phyloP scores from a whole-genome alignment of 768 basidiomycete species.

The Gyrodon lividus region DNA sequence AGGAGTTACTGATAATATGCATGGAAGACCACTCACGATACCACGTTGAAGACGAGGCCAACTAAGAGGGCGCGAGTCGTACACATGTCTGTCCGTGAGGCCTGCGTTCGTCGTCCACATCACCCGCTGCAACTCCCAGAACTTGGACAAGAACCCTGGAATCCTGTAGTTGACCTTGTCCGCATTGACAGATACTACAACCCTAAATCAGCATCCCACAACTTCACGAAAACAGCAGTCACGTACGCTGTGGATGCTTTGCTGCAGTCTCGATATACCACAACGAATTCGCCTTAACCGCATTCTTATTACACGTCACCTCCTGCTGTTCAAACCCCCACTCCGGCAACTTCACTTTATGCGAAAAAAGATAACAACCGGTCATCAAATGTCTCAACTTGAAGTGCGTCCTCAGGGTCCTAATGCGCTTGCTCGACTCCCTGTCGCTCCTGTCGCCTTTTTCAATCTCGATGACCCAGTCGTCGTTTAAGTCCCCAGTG shows the following conservation, averaged over 20 bases:
- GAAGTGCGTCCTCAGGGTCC: constrained; percentile 81
- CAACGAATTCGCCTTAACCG: constrained; percentile 81
- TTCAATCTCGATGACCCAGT: constrained; percentile 88
- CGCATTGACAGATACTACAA: constrained; percentile 66
- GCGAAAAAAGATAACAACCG: constrained; percentile 96
- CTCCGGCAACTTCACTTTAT: constrained; percentile 96
- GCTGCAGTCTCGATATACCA: constrained; percentile 90
- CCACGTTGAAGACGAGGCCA: constrained; percentile 94
- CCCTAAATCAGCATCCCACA: background rate
- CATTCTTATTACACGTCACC: constrained; percentile 99
- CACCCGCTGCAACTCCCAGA: constrained; percentile 86
- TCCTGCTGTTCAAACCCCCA: constrained; percentile 99
- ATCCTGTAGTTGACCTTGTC: constrained; percentile 85
- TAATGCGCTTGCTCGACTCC: constrained; percentile 66
- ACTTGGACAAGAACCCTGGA: constrained; percentile 90
- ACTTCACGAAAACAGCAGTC: background rate
- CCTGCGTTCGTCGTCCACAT: constrained; percentile 99
- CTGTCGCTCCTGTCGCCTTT: constrained; percentile 60
- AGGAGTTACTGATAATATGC: background rate
- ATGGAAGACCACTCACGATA: constrained; percentile 61
- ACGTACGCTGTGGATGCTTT: constrained; percentile 68
- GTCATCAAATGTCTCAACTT: constrained; percentile 80
- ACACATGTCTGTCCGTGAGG: constrained; percentile 90
- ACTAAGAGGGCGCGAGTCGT: constrained; percentile 86
- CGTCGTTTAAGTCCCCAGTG: constrained; percentile 88